These are phyloP conservation scores for Claviceps arundinis DNA, from an alignment of 2,329 filamentous ascomycete species.

Conservation along the genomic window DNA sequence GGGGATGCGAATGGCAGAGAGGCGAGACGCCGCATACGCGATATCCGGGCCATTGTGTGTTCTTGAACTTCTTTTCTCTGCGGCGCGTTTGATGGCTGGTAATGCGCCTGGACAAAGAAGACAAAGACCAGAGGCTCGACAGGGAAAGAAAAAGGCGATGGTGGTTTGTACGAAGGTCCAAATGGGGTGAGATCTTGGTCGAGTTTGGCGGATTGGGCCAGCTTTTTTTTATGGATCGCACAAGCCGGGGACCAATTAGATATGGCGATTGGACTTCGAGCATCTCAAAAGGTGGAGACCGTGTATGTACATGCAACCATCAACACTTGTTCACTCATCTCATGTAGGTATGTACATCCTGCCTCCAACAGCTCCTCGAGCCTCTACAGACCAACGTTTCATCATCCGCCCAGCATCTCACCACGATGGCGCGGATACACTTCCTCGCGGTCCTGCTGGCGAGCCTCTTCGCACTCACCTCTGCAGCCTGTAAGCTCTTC, in stretches of 20 bases:
- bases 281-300: background rate
- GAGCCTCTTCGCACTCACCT: constrained; percentile 20
- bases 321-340: no score
- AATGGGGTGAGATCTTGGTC: background rate
- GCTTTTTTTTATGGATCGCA: constrained; percentile 7
- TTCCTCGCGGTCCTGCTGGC: constrained; percentile 24
- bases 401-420: background rate
- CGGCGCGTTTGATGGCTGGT: background rate
- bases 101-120: background rate
- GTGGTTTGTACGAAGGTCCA: background rate
- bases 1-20: constrained; percentile 16
- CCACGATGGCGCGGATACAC: constrained; percentile 27
- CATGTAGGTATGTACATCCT: background rate
- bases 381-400: background rate
- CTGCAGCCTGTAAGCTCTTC: constrained; percentile 28
- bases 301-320: background rate
- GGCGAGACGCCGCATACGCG: constrained; percentile 22
- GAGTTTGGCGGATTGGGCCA: constrained; percentile 1
- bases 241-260: constrained; percentile 15
- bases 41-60: constrained; percentile 27
- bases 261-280: background rate
- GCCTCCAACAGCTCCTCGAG: background rate
- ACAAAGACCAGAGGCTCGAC: background rate
- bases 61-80: background rate
- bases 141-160: background rate